These are phyloP conservation scores for Vitis amurensis DNA, from an alignment of 164 flowering plant genomes.

Conservation along the genomic window DNA sequence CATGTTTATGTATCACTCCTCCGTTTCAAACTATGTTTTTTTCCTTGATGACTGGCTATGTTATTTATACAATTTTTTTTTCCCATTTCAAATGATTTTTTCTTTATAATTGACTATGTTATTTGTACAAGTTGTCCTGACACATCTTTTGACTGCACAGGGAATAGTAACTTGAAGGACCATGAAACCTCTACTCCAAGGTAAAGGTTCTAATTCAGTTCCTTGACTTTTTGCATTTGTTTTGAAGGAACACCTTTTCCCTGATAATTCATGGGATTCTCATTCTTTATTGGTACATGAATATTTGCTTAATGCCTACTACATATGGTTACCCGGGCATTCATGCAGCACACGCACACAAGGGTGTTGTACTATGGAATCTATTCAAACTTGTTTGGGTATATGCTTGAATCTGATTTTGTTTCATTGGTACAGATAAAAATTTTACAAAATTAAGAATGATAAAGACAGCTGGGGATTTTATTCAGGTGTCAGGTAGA, in stretches of 20 bases:
- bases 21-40: too few relatives aligned
- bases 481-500: background rate
- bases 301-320: background rate
- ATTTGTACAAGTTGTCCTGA: background rate
- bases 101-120: constrained; percentile 1
- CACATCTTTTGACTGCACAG: constrained; percentile 32
- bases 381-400: too few relatives aligned
- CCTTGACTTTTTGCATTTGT: background rate
- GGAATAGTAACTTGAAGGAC: constrained; percentile 34
- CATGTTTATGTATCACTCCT: too few relatives aligned
- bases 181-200: constrained; percentile 47
- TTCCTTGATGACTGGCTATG: too few relatives aligned
- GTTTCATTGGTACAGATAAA: background rate
- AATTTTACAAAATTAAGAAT: too few relatives aligned
- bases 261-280: background rate
- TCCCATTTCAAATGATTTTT: background rate
- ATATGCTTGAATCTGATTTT: background rate
- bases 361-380: background rate
- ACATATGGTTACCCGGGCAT: background rate
- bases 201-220: constrained; percentile 27
- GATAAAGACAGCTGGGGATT: background rate
- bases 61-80: background rate
- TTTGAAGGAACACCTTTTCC: background rate
- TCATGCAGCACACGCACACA: background rate
- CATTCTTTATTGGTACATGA: background rate